Percentiles rank a stretch among this genome's conserved stretches.
Evolutionary conservation across 495 filamentous ascomycete species (phyloP).

Genomic region (Hypoxylon fragiforme): DNA sequence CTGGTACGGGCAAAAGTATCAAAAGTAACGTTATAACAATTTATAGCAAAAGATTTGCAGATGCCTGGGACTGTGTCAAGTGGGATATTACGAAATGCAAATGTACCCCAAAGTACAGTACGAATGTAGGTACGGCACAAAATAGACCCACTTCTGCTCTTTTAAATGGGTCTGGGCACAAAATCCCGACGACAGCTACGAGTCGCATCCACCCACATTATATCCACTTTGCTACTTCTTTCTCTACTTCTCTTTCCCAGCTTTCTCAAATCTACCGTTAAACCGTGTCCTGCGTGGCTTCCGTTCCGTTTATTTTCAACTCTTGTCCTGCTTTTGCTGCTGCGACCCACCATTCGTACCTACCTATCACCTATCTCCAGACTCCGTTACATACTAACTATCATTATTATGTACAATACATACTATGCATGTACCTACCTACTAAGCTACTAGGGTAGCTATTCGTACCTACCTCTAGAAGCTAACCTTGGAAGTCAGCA

Average conservation of each 20-base stretch:
- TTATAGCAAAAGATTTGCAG: no score
- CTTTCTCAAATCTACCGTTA: conserved; percentile 8
- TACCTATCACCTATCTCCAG: no score
- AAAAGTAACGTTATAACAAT: not conserved
- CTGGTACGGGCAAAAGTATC: not conserved
- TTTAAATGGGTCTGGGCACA: conserved; percentile 21
- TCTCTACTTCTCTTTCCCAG: conserved; percentile 1
- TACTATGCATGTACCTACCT: no score
- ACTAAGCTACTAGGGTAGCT: no score
- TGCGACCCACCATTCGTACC: no score
- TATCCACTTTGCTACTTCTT: conserved; percentile 6
- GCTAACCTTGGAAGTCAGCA: no score
- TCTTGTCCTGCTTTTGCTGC: no score
- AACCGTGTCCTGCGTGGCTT: conserved; percentile 11
- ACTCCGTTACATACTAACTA: no score
- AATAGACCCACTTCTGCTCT: not conserved
- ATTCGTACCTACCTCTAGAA: no score
- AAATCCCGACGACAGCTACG: conserved; percentile 32
- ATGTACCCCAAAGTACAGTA: not conserved
- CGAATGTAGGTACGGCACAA: not conserved
- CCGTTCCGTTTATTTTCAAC: conserved; percentile 6
- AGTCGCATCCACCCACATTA: conserved; percentile 24
- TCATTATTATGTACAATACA: no score
- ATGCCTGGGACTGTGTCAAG: no score
- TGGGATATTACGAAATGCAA: no score